A percentile compares a stretch with the other conserved stretches of the same genome.
These are phyloP conservation scores for Cucumis hystrix DNA, from an alignment of 306 rosid species.

Conservation along the genomic window DNA sequence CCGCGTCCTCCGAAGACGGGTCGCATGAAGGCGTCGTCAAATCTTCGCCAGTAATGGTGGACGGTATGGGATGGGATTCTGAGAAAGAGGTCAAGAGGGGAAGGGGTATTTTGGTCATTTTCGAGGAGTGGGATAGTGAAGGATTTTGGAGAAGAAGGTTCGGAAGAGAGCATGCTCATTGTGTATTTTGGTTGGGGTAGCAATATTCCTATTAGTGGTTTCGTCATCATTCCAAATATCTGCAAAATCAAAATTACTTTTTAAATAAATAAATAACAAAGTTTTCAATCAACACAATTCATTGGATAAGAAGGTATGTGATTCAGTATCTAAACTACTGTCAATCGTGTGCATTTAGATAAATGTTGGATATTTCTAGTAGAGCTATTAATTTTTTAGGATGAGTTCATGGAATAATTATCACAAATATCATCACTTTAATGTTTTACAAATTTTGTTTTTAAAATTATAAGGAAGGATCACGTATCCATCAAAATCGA, in stretches of 20 bases:
- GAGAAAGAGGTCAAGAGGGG: slow-evolving; percentile 44
- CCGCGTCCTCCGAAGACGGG: slow-evolving; percentile 93
- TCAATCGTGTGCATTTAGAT: no score
- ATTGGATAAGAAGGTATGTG: no score
- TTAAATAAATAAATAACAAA: no score
- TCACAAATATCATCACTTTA: no score
- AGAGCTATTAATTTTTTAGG: no score
- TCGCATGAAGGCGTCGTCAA: slow-evolving; percentile 78
- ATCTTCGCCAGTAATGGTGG: slow-evolving; percentile 83
- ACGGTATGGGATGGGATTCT: slow-evolving; percentile 43
- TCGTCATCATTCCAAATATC: slow-evolving; percentile 89
- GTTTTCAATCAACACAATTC: no score
- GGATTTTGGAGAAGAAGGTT: slow-evolving; percentile 59
- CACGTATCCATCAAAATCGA: no score
- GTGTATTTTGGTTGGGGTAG: slow-evolving; percentile 50
- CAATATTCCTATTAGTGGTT: slow-evolving; percentile 76
- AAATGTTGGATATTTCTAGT: no score
- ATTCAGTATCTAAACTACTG: no score
- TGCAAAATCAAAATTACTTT: slow-evolving; percentile 1
- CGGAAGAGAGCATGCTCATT: slow-evolving; percentile 33
- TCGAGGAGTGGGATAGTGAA: slow-evolving; percentile 45
- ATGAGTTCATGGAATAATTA: no score
- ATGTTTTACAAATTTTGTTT: no score
- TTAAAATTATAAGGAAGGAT: no score
- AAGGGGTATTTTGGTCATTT: slow-evolving; percentile 22